Evolutionary conservation across 202 grass and related monocot genomes (phyloP).

Genomic region (Sporobolus alterniflorus): DNA sequence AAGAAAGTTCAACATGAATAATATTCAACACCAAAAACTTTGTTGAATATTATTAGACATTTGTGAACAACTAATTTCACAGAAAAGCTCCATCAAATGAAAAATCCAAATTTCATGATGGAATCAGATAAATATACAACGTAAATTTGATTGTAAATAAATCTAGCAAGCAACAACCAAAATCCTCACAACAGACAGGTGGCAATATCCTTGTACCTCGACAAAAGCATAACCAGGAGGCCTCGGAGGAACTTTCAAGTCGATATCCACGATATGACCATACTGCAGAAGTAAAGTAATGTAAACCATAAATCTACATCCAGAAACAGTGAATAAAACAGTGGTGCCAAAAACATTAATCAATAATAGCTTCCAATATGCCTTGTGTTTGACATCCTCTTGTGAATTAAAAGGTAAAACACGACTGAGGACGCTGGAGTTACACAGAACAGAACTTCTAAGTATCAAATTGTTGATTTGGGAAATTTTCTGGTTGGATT

Average conservation of each 20-base stretch:
- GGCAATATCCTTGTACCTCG: constrained; percentile 55
- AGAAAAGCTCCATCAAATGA: neutral
- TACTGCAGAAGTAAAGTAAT: constrained; percentile 64
- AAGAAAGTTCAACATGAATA: neutral
- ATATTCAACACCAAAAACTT: neutral
- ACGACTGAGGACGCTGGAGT: neutral
- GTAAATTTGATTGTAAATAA: neutral
- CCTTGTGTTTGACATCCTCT: neutral
- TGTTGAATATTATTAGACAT: neutral
- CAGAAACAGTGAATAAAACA: constrained; percentile 8
- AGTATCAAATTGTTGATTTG: neutral
- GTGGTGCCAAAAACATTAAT: neutral
- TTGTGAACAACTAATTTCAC: neutral
- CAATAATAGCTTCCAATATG: neutral
- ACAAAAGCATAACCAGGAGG: constrained; percentile 96
- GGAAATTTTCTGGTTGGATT: no score
- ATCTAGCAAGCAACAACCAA: neutral
- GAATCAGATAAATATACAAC: neutral
- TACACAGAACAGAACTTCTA: neutral
- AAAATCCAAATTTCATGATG: neutral
- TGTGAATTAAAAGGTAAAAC: neutral
- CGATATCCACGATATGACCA: constrained; percentile 85
- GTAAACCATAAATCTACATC: constrained; percentile 26
- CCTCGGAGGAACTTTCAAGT: constrained; percentile 94
- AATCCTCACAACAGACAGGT: neutral